These are phyloP conservation scores for Nitzschia sp. DNA, from an alignment of 108 stramenopile species.

Conservation along the genomic window DNA sequence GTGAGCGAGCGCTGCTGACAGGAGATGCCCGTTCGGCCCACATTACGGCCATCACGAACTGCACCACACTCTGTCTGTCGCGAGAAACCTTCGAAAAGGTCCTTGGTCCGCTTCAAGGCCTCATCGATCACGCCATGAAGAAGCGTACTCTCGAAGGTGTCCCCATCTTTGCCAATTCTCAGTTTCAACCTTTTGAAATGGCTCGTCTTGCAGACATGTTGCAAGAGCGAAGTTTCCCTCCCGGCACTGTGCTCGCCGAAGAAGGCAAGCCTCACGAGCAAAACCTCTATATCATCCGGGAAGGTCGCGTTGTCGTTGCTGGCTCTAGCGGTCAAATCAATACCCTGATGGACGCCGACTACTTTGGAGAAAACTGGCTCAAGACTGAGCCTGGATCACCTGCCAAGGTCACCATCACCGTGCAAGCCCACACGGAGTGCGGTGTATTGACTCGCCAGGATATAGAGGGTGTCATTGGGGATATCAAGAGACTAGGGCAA, in stretches of 20 bases:
- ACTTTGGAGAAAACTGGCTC: slow-evolving; percentile 78
- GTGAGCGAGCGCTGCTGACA: slow-evolving; percentile 94
- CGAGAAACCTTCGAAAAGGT: slow-evolving; percentile 81
- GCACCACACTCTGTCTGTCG: slow-evolving; percentile 73
- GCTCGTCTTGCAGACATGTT: slow-evolving; percentile 74
- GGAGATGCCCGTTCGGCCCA: slow-evolving; percentile 93
- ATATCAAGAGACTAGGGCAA: slow-evolving; percentile 65
- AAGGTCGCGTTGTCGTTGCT: slow-evolving; percentile 62
- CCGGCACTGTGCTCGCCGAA: slow-evolving; percentile 76
- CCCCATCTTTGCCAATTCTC: slow-evolving; percentile 82
- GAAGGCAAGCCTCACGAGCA: slow-evolving; percentile 71
- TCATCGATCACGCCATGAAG: slow-evolving; percentile 82
- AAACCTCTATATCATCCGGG: slow-evolving; percentile 82
- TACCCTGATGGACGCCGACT: slow-evolving; percentile 73
- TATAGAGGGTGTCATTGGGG: slow-evolving; percentile 79
- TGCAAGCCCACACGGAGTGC: slow-evolving; percentile 66
- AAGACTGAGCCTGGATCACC: slow-evolving; percentile 55
- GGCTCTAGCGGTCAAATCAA: slow-evolving; percentile 77
- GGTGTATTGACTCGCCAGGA: slow-evolving; percentile 67
- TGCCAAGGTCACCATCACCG: slow-evolving; percentile 67
- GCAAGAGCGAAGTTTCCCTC: slow-evolving; percentile 55
- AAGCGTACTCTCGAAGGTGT: slow-evolving; percentile 84
- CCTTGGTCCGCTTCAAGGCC: slow-evolving; percentile 74
- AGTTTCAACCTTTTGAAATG: slow-evolving; percentile 85
- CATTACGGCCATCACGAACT: slow-evolving; percentile 63